Evolutionary conservation across 352 stramenopile genomes (phyloP), one percentile per base, ranked within the genome.

Genomic region (Elongisporangium prolatum): DNA sequence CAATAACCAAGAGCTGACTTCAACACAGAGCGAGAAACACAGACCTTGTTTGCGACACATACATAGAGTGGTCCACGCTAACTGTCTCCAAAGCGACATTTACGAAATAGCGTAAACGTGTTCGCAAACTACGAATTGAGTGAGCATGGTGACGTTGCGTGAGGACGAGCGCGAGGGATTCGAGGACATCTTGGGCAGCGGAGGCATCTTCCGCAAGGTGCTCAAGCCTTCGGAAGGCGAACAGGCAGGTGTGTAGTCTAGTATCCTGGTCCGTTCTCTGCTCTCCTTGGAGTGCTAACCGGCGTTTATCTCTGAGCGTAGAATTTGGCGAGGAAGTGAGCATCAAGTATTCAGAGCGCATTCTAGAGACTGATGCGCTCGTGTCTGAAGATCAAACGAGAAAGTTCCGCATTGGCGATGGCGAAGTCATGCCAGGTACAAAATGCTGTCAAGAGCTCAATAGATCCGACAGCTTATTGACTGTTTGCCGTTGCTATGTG

Each of bases 301-400:
- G 20, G 14, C n/a, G n/a, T n/a, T n/a, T n/a, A n/a, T n/a, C n/a
- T n/a, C 16, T 48, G 1, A 18, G n/a, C 52, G 47, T 57, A 91
- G 84, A 93, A 60, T 93, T 91, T 61, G 82, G 82, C 25, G 80
- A 93, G 60, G 81, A 91, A 74, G 80, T 91, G 60, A 86, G 73
- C 34, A 67, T 93, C 48, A 77, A 66, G 11, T 91, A 86, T 71
- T 88, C 78, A 24, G 79, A 71, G 48, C 78, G 70, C 56, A 61
- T 80, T 40, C 70, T 88, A 18, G 72, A 77, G 40, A 76, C 69
- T 9, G 74, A 74, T 20, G 56, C 62, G 44, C 64, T 71, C 8
- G 69, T 89, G 38, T 52, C 59, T 5, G 28, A 70, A 5, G 75
- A 89, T 50, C 74, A 88, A 49, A 63, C 69, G 51, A 78, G 83